Conservation (phyloP, 2,329 filamentous ascomycete genomes). For the Cryoendolithus antarcticus region DNA sequence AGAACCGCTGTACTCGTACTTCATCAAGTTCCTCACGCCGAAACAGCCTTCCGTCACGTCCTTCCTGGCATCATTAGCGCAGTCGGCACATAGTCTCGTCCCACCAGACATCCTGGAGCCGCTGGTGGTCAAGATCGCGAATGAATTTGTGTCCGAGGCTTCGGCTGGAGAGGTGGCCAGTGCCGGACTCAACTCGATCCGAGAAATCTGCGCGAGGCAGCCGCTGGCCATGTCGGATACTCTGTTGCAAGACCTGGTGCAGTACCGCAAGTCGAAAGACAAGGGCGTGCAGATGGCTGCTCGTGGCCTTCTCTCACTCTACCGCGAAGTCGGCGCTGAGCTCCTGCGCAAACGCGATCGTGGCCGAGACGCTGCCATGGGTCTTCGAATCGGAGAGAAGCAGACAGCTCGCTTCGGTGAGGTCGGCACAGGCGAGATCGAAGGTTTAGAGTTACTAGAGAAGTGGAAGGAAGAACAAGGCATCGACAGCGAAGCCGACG, state of each 20-base stretch:
- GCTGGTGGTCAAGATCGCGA: slow-evolving; percentile 86
- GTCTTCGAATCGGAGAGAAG: slow-evolving; percentile 60
- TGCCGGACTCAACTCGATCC: slow-evolving; percentile 85
- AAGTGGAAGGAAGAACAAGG: slow-evolving; percentile 88
- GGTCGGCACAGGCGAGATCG: slow-evolving; percentile 66
- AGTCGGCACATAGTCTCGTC: slow-evolving; percentile 81
- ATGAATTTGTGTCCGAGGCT: slow-evolving; percentile 95
- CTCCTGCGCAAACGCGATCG: slow-evolving; percentile 81
- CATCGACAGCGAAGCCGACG: slow-evolving; percentile 47
- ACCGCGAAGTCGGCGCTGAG: slow-evolving; percentile 81
- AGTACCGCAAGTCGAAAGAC: slow-evolving; percentile 94
- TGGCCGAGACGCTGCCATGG: slow-evolving; percentile 81
- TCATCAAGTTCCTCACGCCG: slow-evolving; percentile 78
- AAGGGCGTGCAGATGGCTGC: slow-evolving; percentile 99
- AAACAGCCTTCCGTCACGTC: slow-evolving; percentile 83
- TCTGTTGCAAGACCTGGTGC: slow-evolving; percentile 85
- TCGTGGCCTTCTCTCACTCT: slow-evolving; percentile 79
- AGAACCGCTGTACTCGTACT: slow-evolving; percentile 88
- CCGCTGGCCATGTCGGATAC: slow-evolving; percentile 95
- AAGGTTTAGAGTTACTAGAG: slow-evolving; percentile 81
- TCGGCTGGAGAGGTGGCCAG: slow-evolving; percentile 81
- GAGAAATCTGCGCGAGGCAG: slow-evolving; percentile 85
- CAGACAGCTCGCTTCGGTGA: slow-evolving; percentile 74
- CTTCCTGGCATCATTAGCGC: slow-evolving; percentile 82
- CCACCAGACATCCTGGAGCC: slow-evolving; percentile 88